Conservation (phyloP, 495 filamentous ascomycete genomes). For the Cercophora sp. region DNA sequence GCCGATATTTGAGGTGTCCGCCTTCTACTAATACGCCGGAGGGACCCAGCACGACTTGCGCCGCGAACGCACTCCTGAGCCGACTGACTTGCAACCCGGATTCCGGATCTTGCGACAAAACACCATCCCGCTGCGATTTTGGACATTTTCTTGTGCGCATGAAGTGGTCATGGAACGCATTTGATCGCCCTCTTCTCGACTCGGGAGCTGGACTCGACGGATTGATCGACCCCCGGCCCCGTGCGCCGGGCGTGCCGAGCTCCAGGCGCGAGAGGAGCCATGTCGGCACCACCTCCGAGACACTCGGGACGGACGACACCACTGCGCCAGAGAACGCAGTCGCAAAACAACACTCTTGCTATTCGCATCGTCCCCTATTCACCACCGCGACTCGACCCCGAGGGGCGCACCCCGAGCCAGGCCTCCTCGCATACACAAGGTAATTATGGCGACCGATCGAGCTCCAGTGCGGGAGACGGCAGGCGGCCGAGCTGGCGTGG, state of each 20-base stretch:
- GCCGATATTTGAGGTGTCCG: background rate
- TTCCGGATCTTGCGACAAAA: background rate
- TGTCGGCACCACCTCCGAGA: conserved; percentile 34
- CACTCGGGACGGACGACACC: conserved; percentile 36
- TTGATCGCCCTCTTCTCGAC: conserved; percentile 26
- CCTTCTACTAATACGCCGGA: conserved; percentile 11
- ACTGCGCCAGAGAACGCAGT: conserved; percentile 53
- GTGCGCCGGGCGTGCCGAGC: conserved; percentile 23
- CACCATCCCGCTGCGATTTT: conserved; percentile 1
- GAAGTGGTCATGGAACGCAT: conserved; percentile 30
- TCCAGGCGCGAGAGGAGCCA: conserved; percentile 23
- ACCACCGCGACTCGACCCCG: conserved; percentile 39
- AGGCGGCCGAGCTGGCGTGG: conserved; percentile 15
- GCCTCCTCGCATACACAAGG: conserved; percentile 24
- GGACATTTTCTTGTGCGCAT: conserved; percentile 18
- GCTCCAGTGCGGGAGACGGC: conserved; percentile 9
- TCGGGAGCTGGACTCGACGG: conserved; percentile 24
- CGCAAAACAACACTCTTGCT: conserved; percentile 48
- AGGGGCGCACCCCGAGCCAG: conserved; percentile 31
- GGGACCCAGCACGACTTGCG: background rate
- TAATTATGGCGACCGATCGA: conserved; percentile 21
- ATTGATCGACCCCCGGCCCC: conserved; percentile 25
- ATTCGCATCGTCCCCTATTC: conserved; percentile 54
- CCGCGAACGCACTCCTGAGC: background rate
- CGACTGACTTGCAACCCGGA: conserved; percentile 3